Conservation (phyloP, 257 asterid species). For the Agastache rugosa region DNA sequence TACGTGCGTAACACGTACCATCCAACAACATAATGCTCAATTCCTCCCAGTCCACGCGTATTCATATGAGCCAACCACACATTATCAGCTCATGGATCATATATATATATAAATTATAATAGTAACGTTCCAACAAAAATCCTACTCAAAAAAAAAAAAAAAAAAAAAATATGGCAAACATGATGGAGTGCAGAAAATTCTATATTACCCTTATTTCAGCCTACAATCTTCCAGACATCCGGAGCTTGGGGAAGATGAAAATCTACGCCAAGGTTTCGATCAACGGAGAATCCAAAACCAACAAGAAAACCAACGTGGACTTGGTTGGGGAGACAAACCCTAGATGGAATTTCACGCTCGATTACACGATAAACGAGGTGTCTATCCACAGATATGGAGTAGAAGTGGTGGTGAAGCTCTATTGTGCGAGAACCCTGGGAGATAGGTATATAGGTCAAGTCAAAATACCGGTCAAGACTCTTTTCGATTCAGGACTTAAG, state of each 20-base stretch:
- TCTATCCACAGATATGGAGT: slow-evolving; percentile 9
- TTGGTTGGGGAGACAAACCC: slow-evolving; percentile 30
- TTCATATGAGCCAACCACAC: too few relatives aligned
- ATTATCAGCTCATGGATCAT: too few relatives aligned
- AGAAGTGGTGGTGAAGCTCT: slow-evolving; percentile 33
- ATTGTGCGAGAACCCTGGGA: slow-evolving; percentile 24
- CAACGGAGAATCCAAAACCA: not conserved
- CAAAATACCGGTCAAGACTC: too few relatives aligned
- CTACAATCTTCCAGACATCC: slow-evolving; percentile 22
- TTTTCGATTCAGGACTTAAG: slow-evolving; percentile 20
- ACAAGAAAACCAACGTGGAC: not conserved
- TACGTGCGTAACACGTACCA: too few relatives aligned
- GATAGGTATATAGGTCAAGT: slow-evolving; percentile 34
- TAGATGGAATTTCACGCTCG: slow-evolving; percentile 32
- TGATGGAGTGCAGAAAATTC: slow-evolving; percentile 19
- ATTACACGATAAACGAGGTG: slow-evolving; percentile 34
- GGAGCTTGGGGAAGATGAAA: slow-evolving; percentile 10
- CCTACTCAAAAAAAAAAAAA: too few relatives aligned
- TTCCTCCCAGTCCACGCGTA: too few relatives aligned
- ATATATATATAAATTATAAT: too few relatives aligned
- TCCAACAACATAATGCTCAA: too few relatives aligned
- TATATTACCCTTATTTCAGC: slow-evolving; percentile 26
- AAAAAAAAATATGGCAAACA: not conserved
- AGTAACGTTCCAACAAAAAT: too few relatives aligned
- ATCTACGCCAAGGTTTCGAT: slow-evolving; percentile 21